Conservation (phyloP, 768 basidiomycete species). For the Asterophora lycoperdoides region DNA sequence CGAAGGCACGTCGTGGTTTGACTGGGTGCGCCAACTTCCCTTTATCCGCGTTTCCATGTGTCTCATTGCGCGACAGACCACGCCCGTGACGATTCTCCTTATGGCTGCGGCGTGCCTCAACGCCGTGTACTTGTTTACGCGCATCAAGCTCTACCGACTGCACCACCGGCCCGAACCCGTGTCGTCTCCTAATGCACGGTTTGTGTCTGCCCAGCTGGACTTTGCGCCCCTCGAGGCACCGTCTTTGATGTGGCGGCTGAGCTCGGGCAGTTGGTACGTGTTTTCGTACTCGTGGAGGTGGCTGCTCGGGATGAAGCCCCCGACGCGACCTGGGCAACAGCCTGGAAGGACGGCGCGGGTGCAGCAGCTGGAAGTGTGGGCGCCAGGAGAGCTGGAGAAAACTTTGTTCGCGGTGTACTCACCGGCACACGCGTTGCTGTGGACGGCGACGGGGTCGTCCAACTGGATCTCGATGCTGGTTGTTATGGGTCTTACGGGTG, state of each 20-base stretch:
- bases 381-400: constrained; percentile 67
- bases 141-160: constrained; percentile 65
- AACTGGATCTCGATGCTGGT: constrained; percentile 74
- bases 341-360: constrained; percentile 47
- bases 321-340: constrained; percentile 30
- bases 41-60: constrained; percentile 11
- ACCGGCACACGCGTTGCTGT: constrained; percentile 68
- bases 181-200: constrained; percentile 64
- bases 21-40: constrained; percentile 56
- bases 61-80: constrained; percentile 42
- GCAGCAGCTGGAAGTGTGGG: constrained; percentile 80
- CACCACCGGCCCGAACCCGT: constrained; percentile 60
- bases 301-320: constrained; percentile 56
- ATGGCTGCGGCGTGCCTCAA: constrained; percentile 54
- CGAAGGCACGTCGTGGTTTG: constrained; percentile 64
- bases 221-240: constrained; percentile 40
- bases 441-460: constrained; percentile 63
- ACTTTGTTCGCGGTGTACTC: constrained; percentile 74
- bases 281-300: constrained; percentile 62
- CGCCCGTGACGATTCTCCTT: constrained; percentile 56
- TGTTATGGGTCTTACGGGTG: constrained; percentile 63
- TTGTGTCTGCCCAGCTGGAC: constrained; percentile 53
- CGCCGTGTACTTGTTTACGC: constrained; percentile 64
- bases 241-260: constrained; percentile 42
- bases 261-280: constrained; percentile 43